Conservation (phyloP, 495 filamentous ascomycete species). For the Daldinia decipiens region DNA sequence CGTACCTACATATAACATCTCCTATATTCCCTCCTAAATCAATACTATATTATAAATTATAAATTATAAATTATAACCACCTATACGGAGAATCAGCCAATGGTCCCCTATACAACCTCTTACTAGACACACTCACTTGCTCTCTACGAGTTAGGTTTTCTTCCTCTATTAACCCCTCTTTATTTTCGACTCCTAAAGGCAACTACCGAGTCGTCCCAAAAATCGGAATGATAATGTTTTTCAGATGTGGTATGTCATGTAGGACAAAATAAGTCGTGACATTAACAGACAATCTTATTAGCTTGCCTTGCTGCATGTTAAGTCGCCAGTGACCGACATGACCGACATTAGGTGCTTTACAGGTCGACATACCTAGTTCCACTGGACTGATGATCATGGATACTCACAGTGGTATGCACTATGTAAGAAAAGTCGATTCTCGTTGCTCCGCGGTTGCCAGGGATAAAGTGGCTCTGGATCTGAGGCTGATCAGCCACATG, state of each 20-base stretch:
- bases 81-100: background rate
- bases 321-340: too few relatives aligned
- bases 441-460: conserved; percentile 39
- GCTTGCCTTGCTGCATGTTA: background rate
- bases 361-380: too few relatives aligned
- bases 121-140: background rate
- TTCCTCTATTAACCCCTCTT: background rate
- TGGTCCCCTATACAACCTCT: background rate
- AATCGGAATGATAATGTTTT: background rate
- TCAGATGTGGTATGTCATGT: background rate
- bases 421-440: conserved; percentile 3
- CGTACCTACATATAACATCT: too few relatives aligned
- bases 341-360: too few relatives aligned
- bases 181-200: background rate
- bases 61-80: background rate
- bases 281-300: background rate
- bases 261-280: background rate
- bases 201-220: background rate
- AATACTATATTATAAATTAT: background rate
- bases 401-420: too few relatives aligned
- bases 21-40: background rate
- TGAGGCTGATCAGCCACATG: conserved; percentile 36
- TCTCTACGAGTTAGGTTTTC: background rate
- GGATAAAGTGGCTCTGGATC: conserved; percentile 22
- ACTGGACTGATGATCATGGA: too few relatives aligned